Base-by-base conservation (phyloP, 371 early-diverging fungal species). In the Apophysomyces elegans region DNA sequence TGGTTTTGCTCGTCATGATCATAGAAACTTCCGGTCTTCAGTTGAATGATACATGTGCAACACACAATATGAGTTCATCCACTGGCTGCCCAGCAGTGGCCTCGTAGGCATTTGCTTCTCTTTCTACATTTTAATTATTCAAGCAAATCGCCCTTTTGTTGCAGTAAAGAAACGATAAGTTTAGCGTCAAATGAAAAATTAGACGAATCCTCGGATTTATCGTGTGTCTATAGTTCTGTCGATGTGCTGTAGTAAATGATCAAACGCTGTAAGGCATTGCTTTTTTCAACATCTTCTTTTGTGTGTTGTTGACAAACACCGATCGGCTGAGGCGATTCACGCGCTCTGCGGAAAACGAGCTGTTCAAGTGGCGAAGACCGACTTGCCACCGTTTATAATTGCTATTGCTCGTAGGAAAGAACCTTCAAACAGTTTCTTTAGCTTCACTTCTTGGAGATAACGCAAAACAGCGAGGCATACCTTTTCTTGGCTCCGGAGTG, bases 401-500 rank as follows among this genome's bases (percentile, higher is more conserved):
- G 26, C 77, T 78, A 57, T 76, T 79, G 35, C 72, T 62, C 5
- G 78, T 79, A 54, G 83, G 83, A 12, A 79, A 67, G 58, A 82
- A 79, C 72, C 82, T 81, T 26, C 32, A 0, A 26, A 26, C 2
- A 26, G 32, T 26, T 26, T 2, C 32, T 26, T 26, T 26, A 26
- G 32, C 32, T 26, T 26, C 32, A 64, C 13, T n/a, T 11, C 41
- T 7, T 9, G 35, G 21, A 57, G 26, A 37, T 1, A 36, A 56
- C 37, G 32, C 32, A 62, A 47, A 50, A 46, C 5, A 44, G 5
- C 7, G 7, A 18, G 11, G 50, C 7, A 35, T 70, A 76, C 80
- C 83, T 73, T 66, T 83, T 83, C 62, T 80, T 80, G 35, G 83
- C 83, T 37, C 83, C 80, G 16, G 83, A 83, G 39, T 83, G 83